Conservation (phyloP, 73 alveolate genomes). For the Uronychia binucleata region DNA sequence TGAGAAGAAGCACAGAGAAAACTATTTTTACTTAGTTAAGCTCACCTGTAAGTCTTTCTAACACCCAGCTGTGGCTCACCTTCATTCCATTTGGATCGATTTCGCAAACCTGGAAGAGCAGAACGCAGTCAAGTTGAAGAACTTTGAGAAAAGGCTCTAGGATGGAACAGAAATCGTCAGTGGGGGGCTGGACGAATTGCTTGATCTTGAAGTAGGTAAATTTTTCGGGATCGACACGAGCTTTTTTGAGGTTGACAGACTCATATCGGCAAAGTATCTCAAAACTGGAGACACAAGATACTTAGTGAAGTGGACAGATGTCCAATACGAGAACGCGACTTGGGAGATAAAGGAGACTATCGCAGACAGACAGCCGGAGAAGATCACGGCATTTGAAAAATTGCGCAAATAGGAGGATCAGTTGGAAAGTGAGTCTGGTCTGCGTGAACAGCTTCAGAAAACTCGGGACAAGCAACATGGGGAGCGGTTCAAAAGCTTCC, state of each 20-base stretch:
- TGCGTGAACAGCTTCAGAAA: not conserved
- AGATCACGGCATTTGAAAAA: slow-evolving; percentile 27
- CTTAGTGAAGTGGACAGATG: slow-evolving; percentile 65
- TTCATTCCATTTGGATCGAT: slow-evolving; percentile 57
- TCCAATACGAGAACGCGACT: slow-evolving; percentile 56
- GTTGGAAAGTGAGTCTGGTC: not conserved
- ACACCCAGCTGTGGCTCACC: slow-evolving; percentile 23
- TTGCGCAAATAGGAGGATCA: slow-evolving; percentile 25
- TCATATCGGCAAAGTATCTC: slow-evolving; percentile 20
- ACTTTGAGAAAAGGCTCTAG: slow-evolving; percentile 48
- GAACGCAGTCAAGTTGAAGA: slow-evolving; percentile 33
- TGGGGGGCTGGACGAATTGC: slow-evolving; percentile 4
- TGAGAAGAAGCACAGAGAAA: slow-evolving; percentile 16
- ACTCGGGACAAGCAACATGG: slow-evolving; percentile 18
- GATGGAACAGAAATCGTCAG: slow-evolving; percentile 28
- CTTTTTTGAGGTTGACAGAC: slow-evolving; percentile 59
- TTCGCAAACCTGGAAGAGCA: slow-evolving; percentile 27
- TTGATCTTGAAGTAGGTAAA: slow-evolving; percentile 45
- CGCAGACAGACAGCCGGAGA: slow-evolving; percentile 12
- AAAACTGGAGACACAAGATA: slow-evolving; percentile 44
- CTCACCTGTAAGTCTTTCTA: slow-evolving; percentile 22
- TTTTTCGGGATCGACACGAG: slow-evolving; percentile 26
- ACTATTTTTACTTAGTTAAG: slow-evolving; percentile 27
- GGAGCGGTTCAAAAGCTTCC: slow-evolving; percentile 13
- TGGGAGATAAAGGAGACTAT: slow-evolving; percentile 32